Base-by-base conservation (phyloP, 2,329 filamentous ascomycete species). In the Aspergillus sclerotialis region DNA sequence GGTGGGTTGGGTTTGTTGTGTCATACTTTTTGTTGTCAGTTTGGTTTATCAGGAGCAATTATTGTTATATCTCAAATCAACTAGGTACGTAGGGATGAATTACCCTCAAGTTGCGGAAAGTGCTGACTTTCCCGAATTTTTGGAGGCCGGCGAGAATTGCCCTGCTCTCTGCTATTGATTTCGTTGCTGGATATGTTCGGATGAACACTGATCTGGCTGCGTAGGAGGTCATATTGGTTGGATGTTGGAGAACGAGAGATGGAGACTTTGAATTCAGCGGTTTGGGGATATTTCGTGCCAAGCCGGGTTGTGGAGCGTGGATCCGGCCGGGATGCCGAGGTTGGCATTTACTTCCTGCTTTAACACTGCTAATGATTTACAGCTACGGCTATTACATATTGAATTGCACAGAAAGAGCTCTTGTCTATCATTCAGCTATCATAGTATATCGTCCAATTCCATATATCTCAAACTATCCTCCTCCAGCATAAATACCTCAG, bases 111-210 rank as follows among this genome's bases (percentile, higher is more conserved):
- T 60, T 63, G 19, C 54, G 47, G 42, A 63, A 65, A 15, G 54
- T 56, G 7, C 51, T 44, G 6, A 65, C 60, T 42, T 65, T 61
- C 13, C 63, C 63, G 45, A 60, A 65, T 46, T 60, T 58, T 40
- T 64, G 61, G 12, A 65, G 45, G 5, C 57, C 55, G 26, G 49
- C 42, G 13, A 65, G 52, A 16, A 65, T 42, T 12, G 49, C 45
- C 38, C 50, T 52, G 39, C 56, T 60, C 36, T 65, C 58, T 13
- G 45, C 33, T 5, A 65, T 36, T 19, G 42, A 55, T 15, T 44
- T 48, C 10, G 56, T 51, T 4, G 44, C 30, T 0, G 58, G 58
- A 7, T 31, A 32, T 30, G 54, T 50, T 15, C 38, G 47, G 18
- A 65, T 53, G 44, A 56, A 48, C 7, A 64, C 49, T 26, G 58